Base-by-base conservation (phyloP, 495 filamentous ascomycete genomes). In the Neurospora tetrasperma region DNA sequence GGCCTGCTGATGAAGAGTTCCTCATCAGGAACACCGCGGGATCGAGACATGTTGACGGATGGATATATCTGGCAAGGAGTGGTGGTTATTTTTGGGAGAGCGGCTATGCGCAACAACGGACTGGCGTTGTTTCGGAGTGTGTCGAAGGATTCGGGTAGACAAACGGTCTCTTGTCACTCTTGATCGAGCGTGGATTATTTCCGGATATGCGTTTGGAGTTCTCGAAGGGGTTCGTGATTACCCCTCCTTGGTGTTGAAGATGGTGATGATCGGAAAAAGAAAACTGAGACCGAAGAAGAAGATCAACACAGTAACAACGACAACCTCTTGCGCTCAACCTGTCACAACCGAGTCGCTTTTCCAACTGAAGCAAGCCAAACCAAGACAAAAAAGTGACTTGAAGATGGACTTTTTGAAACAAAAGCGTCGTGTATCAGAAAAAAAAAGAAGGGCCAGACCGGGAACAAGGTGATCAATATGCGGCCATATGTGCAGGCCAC, bases 1-100 rank as follows among this genome's bases (percentile, higher is more conserved):
- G 85, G 87, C 18, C 87, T 83, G 75, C 86, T 86, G 75, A 94
- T 86, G 80, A 95, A 95, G 80, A 96, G 88, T 84, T 95, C 93
- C 74, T 92, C 91, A 46, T 91, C 87, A 70, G 87, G 86, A 75
- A 88, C 85, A 76, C 88, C 88, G 73, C 83, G 83, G 72, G 80
- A 75, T 70, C 83, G 83, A 73, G 80, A 79, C 80, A 81, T 84
- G 78, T 81, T 85, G 77, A 66, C 75, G 35, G 35, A 38, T 54
- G 4, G 43, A 46, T 46, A n/a, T 44, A 54, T 69, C 71, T 54
- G 69, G 71, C 42, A 69, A 39, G 68, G 66, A 43, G 71, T 70
- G 71, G 66, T 46, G 38, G 48, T 59, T 59, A 59, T 31, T 59
- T 59, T 59, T 59, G 48, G 48, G 48, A 59, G 48, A 59, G 48